These are phyloP conservation scores for Cydonia oblonga DNA, from an alignment of 331 rosid species.

Conservation along the genomic window DNA sequence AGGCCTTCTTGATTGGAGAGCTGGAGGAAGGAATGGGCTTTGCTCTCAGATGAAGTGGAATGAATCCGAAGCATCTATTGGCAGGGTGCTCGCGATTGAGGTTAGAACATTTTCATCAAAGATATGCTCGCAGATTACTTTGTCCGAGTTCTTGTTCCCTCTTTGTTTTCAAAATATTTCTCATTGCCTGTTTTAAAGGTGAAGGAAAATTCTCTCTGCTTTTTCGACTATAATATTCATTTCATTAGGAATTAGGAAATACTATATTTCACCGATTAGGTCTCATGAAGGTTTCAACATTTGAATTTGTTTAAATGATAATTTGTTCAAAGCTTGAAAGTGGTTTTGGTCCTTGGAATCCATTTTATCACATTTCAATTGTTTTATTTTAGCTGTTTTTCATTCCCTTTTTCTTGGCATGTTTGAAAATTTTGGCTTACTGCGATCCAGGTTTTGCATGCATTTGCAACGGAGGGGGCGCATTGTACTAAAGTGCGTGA, in stretches of 20 bases:
- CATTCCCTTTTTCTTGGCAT: not conserved
- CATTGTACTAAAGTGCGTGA: slow-evolving; percentile 95
- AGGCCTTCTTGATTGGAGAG: slow-evolving; percentile 99
- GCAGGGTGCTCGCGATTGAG: slow-evolving; percentile 98
- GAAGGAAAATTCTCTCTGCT: not conserved
- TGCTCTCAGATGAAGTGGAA: slow-evolving; percentile 99
- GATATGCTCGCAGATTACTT: not conserved
- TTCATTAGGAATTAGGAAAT: not conserved
- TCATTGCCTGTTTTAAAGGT: too few species aligned
- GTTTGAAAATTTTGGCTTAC: not conserved
- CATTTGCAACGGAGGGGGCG: slow-evolving; percentile 98
- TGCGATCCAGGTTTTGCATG: slow-evolving; percentile 79
- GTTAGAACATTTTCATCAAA: slow-evolving; percentile 34
- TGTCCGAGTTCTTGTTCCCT: not conserved
- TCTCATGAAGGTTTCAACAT: not conserved
- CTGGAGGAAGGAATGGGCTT: slow-evolving; percentile 92
- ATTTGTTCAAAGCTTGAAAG: not conserved
- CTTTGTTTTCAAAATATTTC: not conserved
- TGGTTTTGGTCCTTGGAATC: not conserved
- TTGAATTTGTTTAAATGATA: not conserved
- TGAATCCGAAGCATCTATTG: slow-evolving; percentile 98
- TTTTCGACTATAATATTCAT: not conserved
- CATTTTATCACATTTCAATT: not conserved
- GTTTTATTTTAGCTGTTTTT: not conserved
- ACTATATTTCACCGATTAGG: not conserved